phyloP scores from a whole-genome alignment of 2,329 filamentous ascomycete species.

The Neospermospora avenae region DNA sequence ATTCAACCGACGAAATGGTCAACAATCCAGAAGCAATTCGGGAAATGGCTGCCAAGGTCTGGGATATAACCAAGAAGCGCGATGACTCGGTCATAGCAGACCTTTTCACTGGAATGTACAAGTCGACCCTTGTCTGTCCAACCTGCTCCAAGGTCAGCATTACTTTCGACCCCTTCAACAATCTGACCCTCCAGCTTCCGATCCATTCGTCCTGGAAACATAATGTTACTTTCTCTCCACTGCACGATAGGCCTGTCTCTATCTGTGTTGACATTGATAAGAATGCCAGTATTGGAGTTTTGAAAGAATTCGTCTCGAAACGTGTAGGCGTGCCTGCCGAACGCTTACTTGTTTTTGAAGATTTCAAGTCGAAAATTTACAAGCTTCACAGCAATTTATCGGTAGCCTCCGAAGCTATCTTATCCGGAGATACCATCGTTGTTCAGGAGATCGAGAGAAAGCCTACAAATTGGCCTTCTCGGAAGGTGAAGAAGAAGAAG shows the following conservation, averaged over 20 bases:
- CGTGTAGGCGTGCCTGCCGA: constrained; percentile 62
- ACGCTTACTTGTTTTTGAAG: constrained; percentile 74
- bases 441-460: constrained; percentile 75
- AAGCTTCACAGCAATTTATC: constrained; percentile 74
- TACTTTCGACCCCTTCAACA: constrained; percentile 97
- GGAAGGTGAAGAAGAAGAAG: constrained; percentile 36
- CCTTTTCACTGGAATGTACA: constrained; percentile 96
- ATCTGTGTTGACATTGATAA: constrained; percentile 80
- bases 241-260: constrained; percentile 66
- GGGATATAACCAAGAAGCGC: constrained; percentile 85
- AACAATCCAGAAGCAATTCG: constrained; percentile 75
- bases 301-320: constrained; percentile 70
- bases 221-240: constrained; percentile 71
- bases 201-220: constrained; percentile 80
- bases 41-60: constrained; percentile 82
- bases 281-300: constrained; percentile 61
- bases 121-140: constrained; percentile 92
- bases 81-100: constrained; percentile 96
- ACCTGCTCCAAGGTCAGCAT: constrained; percentile 93
- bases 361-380: constrained; percentile 82
- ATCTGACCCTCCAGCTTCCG: constrained; percentile 85
- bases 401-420: constrained; percentile 70
- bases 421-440: constrained; percentile 57
- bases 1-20: constrained; percentile 96
- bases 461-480: constrained; percentile 73